phyloP scores from a whole-genome alignment of 2,329 filamentous ascomycete species.

The Emergomyces africanus region DNA sequence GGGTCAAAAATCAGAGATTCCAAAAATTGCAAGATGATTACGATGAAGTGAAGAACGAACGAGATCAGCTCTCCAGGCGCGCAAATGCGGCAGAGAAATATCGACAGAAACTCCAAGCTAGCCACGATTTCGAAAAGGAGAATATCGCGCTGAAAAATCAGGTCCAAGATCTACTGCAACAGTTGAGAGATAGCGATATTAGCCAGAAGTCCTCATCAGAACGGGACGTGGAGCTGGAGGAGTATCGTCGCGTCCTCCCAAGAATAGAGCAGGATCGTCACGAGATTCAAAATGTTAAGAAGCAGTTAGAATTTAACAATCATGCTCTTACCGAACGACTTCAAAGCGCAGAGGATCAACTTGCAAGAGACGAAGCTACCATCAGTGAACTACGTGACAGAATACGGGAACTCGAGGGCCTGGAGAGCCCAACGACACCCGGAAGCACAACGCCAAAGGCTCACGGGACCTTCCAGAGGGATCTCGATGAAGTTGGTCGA shows the following conservation, averaged over 20 bases:
- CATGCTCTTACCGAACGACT: constrained; percentile 34
- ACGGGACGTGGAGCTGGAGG: constrained; percentile 29
- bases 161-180: constrained; percentile 34
- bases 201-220: constrained; percentile 28
- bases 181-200: constrained; percentile 33
- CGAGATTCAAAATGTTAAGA: constrained; percentile 36
- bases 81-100: constrained; percentile 39
- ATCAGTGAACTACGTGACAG: constrained; percentile 31
- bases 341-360: constrained; percentile 31
- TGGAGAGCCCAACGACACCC: constrained; percentile 27
- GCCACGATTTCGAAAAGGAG: constrained; percentile 37
- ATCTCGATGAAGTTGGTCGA: constrained; percentile 29
- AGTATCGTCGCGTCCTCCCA: constrained; percentile 34
- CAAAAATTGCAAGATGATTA: constrained; percentile 38
- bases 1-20: constrained; percentile 32
- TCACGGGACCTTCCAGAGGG: constrained; percentile 29
- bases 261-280: constrained; percentile 36
- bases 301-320: constrained; percentile 37
- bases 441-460: constrained; percentile 27
- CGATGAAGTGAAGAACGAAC: constrained; percentile 36
- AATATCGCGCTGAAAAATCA: constrained; percentile 34
- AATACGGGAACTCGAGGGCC: constrained; percentile 30
- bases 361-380: constrained; percentile 28
- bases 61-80: constrained; percentile 34
- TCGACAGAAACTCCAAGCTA: constrained; percentile 36